Base-by-base conservation (phyloP, 2,329 filamentous ascomycete species). In the Sclerotinia trifoliorum region DNA sequence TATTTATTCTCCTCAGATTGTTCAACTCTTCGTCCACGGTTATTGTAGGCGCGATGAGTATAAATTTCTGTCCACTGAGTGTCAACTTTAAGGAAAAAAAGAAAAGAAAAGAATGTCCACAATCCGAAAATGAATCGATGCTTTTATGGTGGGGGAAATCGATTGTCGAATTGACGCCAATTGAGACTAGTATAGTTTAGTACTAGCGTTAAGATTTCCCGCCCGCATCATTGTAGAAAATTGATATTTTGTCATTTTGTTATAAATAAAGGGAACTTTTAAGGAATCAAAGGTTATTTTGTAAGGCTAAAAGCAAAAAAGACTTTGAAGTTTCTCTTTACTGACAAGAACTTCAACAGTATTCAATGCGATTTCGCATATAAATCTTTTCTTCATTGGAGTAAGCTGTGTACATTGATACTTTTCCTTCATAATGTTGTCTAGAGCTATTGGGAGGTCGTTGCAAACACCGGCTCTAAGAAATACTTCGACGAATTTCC, bases 11-110 rank as follows among this genome's bases (percentile, higher is more conserved):
- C 78, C 81, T 82, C 82, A 81, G 80, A 76, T 81, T 70, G 68
- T 69, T 77, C 87, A 89, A 87, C 86, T 81, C 83, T 78, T 78
- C 81, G 82, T 81, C 81, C 83, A 84, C 81, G 75, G 76, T 72
- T 71, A 74, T 68, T 60, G 67, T 66, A 72, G 78, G 82, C 78
- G 54, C 82, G 82, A 77, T 78, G 80, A 81, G 85, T 85, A 86
- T 87, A 87, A 87, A 86, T 85, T 83, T 78, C 57, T 79, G 67
- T 68, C 44, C 78, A 79, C 80, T 81, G 83, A 83, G 77, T 77
- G 77, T 81, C 80, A 86, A 86, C 83, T 86, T 87, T 86, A 78
- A 72, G 79, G 75, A 77, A 76, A 76, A 75, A 78, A 73, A 74
- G 78, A 78, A 78, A 78, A 78, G 77, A 78, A 77, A 74, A 77